Evolutionary conservation across 768 basidiomycete genomes (phyloP), one percentile per base, ranked within the genome.

Genomic region (Tephrocybe sp.): DNA sequence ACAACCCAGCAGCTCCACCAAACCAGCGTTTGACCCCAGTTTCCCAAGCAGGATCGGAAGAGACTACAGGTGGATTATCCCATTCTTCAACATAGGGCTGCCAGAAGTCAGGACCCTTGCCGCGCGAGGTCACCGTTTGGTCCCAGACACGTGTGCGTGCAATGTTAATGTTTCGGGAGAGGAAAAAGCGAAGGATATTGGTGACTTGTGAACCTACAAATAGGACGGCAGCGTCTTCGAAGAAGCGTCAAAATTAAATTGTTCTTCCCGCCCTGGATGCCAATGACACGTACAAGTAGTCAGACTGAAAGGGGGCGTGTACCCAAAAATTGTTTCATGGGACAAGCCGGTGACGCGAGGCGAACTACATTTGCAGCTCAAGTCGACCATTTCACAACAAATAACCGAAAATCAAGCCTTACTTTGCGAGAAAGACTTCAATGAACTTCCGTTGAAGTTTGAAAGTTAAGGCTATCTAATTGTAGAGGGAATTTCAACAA

Each of bases 21-120:
- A 74, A 57, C 63, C 63, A 69, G 48, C 65, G 65, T 39, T 68
- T 60, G 45, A 68, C 46, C 13, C 66, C 60, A 13, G 55, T 62
- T 50, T 67, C 61, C 59, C 60, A 58, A 51, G 55, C 53, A n/a
- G 68, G 59, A 33, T 68, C 61, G 39, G 54, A 20, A 10, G 67
- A 58, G 5, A 78, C 65, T 0, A 58, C 57, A 0, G 80, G 84
- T 0, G 88, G 87, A 2, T 69, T 62, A 20, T 83, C 76, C 87
- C 87, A 89, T 65, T 92, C 91, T 62, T 94, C 87, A 0, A 88
- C 80, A 53, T 91, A 92, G 0, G 83, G 81, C 52, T 77, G 74
- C 91, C 92, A 98, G 70, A 95, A 96, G 8, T 88, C 83, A 0
- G 77, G 70, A 0, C 85, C 83, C 59, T 96, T 96, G 11, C 86